These are phyloP conservation scores for Carpinus fangiana DNA, from an alignment of 306 rosid species.

Conservation along the genomic window DNA sequence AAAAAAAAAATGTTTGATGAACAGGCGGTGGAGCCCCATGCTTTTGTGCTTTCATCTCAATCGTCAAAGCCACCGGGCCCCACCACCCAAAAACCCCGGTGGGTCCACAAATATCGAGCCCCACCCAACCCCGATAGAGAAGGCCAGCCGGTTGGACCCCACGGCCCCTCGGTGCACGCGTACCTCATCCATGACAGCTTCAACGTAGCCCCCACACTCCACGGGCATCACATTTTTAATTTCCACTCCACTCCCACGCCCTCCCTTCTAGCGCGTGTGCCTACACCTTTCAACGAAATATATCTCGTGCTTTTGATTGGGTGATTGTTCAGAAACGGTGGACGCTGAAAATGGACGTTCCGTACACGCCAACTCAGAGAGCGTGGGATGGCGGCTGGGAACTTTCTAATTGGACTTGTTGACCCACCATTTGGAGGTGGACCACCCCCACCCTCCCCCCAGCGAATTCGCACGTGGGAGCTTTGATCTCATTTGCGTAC, in stretches of 20 bases:
- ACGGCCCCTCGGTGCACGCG: conserved; percentile 31
- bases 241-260: no score
- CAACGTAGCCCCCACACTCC: conserved; percentile 30
- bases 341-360: not conserved
- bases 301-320: no score
- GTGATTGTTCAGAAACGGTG: not conserved
- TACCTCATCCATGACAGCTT: conserved; percentile 31
- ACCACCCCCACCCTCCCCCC: conserved; percentile 17
- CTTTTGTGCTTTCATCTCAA: not conserved
- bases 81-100: conserved; percentile 11
- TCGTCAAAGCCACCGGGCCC: not conserved
- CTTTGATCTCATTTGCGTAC: conserved; percentile 5
- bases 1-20: not conserved
- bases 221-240: conserved; percentile 5
- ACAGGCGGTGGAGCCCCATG: conserved; percentile 17
- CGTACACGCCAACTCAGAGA: fast-evolving
- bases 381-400: not conserved
- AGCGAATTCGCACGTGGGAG: conserved; percentile 28
- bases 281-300: not conserved
- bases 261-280: not conserved
- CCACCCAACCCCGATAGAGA: not conserved
- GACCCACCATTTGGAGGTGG: conserved; percentile 43
- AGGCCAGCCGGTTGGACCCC: conserved; percentile 17
- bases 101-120: conserved; percentile 23
- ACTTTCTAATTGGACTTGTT: conserved; percentile 14